These are phyloP conservation scores for Pythium sp. DNA, from an alignment of 352 stramenopile species.

Conservation along the genomic window DNA sequence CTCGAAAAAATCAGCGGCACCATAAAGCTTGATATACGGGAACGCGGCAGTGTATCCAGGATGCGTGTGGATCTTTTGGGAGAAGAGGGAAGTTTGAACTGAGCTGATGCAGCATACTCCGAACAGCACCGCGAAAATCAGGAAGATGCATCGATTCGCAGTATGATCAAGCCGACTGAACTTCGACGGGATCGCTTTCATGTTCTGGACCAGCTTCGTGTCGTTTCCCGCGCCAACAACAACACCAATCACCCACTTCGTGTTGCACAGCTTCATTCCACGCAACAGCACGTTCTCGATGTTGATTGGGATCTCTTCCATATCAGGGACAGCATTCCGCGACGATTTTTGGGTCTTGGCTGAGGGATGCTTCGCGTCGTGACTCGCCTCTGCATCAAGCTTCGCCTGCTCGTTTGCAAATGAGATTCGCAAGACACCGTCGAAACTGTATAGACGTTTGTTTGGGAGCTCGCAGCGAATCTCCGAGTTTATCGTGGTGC, in stretches of 20 bases:
- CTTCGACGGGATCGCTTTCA: slow-evolving; percentile 85
- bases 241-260: slow-evolving; percentile 77
- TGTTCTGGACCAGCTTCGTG: slow-evolving; percentile 83
- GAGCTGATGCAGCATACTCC: slow-evolving; percentile 66
- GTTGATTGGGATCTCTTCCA: slow-evolving; percentile 65
- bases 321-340: slow-evolving; percentile 17
- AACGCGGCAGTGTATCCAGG: slow-evolving; percentile 21
- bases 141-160: slow-evolving; percentile 76
- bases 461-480: slow-evolving; percentile 79
- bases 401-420: slow-evolving; percentile 29
- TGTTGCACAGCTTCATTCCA: slow-evolving; percentile 85
- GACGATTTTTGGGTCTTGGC: not conserved
- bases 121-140: slow-evolving; percentile 83
- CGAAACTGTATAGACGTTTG: slow-evolving; percentile 80
- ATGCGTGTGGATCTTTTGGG: slow-evolving; percentile 31
- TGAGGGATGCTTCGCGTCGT: slow-evolving; percentile 1
- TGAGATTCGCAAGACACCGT: slow-evolving; percentile 55
- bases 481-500: slow-evolving; percentile 42
- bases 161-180: slow-evolving; percentile 79
- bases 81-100: slow-evolving; percentile 49
- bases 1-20: slow-evolving; percentile 41
- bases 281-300: slow-evolving; percentile 81
- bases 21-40: slow-evolving; percentile 33
- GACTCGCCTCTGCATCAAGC: slow-evolving; percentile 8
- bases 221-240: slow-evolving; percentile 77